A percentile compares a stretch with the other conserved stretches of the same genome.
Conservation (phyloP, 2,329 filamentous ascomycete species). For the Curvularia spicifera region DNA sequence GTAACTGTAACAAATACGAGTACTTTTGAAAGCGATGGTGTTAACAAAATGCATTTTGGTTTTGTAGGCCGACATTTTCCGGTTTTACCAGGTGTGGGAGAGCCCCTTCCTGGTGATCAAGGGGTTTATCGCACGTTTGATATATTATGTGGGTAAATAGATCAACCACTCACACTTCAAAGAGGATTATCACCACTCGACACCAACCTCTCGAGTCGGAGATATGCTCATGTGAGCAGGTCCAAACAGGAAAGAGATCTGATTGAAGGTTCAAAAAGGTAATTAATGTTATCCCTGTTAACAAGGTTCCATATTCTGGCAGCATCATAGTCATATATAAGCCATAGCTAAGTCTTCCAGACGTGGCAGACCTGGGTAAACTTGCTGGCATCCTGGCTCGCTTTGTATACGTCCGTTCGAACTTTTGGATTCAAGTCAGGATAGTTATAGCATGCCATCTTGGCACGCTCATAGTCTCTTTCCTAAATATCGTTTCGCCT, state of each 20-base stretch:
- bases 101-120: not conserved
- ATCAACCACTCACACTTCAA: slow-evolving; percentile 26
- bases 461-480: slow-evolving; percentile 28
- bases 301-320: slow-evolving; percentile 13
- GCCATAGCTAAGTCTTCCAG: slow-evolving; percentile 36
- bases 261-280: slow-evolving; percentile 21
- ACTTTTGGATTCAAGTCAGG: slow-evolving; percentile 27
- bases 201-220: slow-evolving; percentile 31
- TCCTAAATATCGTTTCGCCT: slow-evolving; percentile 33
- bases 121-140: slow-evolving; percentile 31
- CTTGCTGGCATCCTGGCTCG: slow-evolving; percentile 31
- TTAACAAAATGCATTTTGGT: too few relatives aligned
- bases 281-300: slow-evolving; percentile 29
- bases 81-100: too few relatives aligned
- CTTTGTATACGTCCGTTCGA: slow-evolving; percentile 30
- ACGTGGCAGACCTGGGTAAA: slow-evolving; percentile 30
- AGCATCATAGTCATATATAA: slow-evolving; percentile 24
- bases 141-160: slow-evolving; percentile 43
- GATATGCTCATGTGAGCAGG: slow-evolving; percentile 21
- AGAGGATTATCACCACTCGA: slow-evolving; percentile 19
- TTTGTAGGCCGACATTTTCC: too few relatives aligned
- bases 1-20: too few relatives aligned
- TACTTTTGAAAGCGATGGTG: too few relatives aligned
- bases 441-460: slow-evolving; percentile 31
- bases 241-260: slow-evolving; percentile 13